Evolutionary conservation across 345 rosid genomes (phyloP).

Genomic region (Viola odorata): DNA sequence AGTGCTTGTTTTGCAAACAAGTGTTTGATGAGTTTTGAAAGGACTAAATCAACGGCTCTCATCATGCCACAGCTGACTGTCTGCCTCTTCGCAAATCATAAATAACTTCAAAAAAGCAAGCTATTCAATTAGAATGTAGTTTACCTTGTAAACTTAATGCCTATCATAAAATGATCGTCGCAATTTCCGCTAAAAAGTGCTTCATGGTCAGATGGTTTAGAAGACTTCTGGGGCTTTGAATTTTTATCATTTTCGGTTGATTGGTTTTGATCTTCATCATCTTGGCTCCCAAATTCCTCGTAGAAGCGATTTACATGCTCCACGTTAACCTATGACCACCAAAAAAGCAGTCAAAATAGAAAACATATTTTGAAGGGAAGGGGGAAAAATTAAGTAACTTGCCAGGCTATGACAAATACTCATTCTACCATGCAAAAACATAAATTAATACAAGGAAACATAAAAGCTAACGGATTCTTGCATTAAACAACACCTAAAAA

Average conservation of each 20-base stretch:
- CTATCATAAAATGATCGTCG: constrained; percentile 76
- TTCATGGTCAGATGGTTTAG: constrained; percentile 79
- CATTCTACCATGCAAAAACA: too few relatives aligned
- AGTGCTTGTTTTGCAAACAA: too few relatives aligned
- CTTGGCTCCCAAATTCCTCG: constrained; percentile 68
- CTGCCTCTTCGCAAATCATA: too few relatives aligned
- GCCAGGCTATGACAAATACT: neutral
- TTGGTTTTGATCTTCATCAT: constrained; percentile 32
- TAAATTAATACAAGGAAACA: too few relatives aligned
- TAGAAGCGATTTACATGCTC: constrained; percentile 72
- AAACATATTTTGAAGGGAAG: constrained; percentile 5
- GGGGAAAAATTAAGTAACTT: neutral
- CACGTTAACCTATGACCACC: constrained; percentile 57
- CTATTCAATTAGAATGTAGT: neutral
- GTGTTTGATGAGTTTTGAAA: too few relatives aligned
- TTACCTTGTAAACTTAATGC: constrained; percentile 91
- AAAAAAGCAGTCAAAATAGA: constrained; percentile 2
- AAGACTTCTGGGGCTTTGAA: constrained; percentile 38
- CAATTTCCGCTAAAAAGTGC: constrained; percentile 72
- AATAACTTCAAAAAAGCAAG: too few relatives aligned
- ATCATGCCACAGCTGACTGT: too few relatives aligned
- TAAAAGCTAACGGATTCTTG: too few relatives aligned
- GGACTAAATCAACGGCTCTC: too few relatives aligned
- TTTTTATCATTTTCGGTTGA: constrained; percentile 23
- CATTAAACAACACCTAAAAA: too few relatives aligned